Conservation (phyloP, 106 monocot genomes). For the Phalaenopsis aphrodite region DNA sequence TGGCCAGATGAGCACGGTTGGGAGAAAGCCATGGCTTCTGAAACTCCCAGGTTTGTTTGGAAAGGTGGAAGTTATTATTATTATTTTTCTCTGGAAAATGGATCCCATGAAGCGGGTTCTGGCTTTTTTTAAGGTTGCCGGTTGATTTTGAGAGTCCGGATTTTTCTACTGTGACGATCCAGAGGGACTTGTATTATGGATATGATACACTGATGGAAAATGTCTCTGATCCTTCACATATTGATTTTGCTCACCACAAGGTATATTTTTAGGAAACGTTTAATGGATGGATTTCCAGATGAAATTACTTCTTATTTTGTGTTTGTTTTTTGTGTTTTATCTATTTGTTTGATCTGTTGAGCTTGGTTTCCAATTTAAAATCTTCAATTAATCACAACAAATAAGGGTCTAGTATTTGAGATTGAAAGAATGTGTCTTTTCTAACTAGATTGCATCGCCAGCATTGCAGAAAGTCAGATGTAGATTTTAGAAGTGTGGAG, state of each 20-base stretch:
- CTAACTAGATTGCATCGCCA: too few relatives aligned
- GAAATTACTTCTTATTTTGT: too few relatives aligned
- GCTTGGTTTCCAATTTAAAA: too few relatives aligned
- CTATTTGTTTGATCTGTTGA: too few relatives aligned
- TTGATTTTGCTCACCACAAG: constrained; percentile 97
- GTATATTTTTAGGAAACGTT: constrained; percentile 16
- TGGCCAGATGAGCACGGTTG: constrained; percentile 98
- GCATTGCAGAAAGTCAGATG: too few relatives aligned
- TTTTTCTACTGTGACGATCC: constrained; percentile 87
- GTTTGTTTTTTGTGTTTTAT: too few relatives aligned
- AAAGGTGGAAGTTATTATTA: not conserved
- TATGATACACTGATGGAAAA: constrained; percentile 98
- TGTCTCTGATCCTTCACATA: constrained; percentile 97
- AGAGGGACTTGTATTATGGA: constrained; percentile 87
- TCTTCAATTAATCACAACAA: too few relatives aligned
- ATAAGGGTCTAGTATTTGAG: too few relatives aligned
- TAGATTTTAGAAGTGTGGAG: too few relatives aligned
- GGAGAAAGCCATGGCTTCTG: constrained; percentile 63
- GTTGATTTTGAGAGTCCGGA: constrained; percentile 68
- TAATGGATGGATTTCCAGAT: too few relatives aligned
- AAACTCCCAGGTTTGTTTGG: constrained; percentile 58
- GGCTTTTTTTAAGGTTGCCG: constrained; percentile 51
- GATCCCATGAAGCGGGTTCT: not conserved
- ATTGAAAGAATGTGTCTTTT: too few relatives aligned
- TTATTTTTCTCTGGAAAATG: not conserved